Evolutionary conservation across 2,329 filamentous ascomycete genomes (phyloP).

Genomic region (Leptographium radiaticola): DNA sequence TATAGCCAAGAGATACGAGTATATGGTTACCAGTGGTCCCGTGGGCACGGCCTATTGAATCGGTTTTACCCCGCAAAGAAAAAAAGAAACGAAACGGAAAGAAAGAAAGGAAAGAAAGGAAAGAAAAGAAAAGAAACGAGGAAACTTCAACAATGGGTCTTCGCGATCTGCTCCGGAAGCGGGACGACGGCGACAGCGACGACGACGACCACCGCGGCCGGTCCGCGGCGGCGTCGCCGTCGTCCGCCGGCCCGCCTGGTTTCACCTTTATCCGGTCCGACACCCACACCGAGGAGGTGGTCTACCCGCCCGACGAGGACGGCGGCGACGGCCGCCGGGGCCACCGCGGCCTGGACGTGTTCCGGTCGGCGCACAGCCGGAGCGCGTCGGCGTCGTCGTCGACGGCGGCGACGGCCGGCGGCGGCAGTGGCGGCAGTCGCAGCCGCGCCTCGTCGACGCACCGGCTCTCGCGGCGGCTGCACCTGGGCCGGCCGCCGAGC

Average conservation of each 20-base stretch:
- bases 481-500: slow-evolving; percentile 44
- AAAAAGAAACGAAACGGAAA: no score
- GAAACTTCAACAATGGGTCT: slow-evolving; percentile 4
- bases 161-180: slow-evolving; percentile 6
- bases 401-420: slow-evolving; percentile 17
- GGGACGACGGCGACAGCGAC: background rate
- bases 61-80: no score
- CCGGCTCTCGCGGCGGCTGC: slow-evolving; percentile 57
- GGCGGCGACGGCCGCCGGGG: slow-evolving; percentile 4
- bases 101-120: no score
- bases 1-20: no score
- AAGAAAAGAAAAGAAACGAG: no score
- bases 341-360: slow-evolving; percentile 20
- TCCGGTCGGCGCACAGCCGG: slow-evolving; percentile 28
- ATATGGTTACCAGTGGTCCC: no score
- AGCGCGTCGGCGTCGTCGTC: slow-evolving; percentile 32
- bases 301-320: slow-evolving; percentile 47
- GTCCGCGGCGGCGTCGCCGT: slow-evolving; percentile 12
- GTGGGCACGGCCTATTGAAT: no score
- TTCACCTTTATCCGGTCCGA: slow-evolving; percentile 81
- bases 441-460: slow-evolving; percentile 18
- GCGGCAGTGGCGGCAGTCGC: slow-evolving; percentile 18
- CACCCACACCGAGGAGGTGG: slow-evolving; percentile 65
- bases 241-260: slow-evolving; percentile 37
- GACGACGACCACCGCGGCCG: slow-evolving; percentile 4